Evolutionary conservation across 805 yeast species (phyloP).

Genomic region (Ogataea methanolica): DNA sequence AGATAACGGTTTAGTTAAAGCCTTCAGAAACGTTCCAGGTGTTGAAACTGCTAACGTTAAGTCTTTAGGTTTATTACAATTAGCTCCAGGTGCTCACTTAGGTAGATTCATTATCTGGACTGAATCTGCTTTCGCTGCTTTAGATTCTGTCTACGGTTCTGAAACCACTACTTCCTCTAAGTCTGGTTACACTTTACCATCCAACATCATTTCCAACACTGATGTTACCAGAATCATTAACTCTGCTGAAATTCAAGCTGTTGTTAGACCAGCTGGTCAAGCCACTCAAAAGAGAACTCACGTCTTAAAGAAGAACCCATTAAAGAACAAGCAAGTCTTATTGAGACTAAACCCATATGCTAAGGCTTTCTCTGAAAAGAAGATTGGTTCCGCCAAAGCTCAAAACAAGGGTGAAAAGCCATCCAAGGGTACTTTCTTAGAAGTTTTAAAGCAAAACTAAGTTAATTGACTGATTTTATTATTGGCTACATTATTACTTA

Average conservation of each 20-base stretch:
- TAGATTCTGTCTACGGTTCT: constrained; percentile 97
- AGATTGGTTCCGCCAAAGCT: constrained; percentile 79
- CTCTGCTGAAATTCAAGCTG: constrained; percentile 99
- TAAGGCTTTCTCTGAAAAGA: constrained; percentile 90
- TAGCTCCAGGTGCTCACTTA: constrained; percentile 99
- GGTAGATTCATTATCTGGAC: constrained; percentile 99
- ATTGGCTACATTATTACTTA: not conserved
- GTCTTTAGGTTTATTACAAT: constrained; percentile 91
- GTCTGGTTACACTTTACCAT: constrained; percentile 88
- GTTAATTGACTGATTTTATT: not conserved
- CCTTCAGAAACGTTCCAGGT: constrained; percentile 99
- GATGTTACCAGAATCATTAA: constrained; percentile 96
- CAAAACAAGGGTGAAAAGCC: constrained; percentile 58
- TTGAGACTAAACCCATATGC: constrained; percentile 99
- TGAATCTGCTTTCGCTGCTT: constrained; percentile 93
- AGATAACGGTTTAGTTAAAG: constrained; percentile 97
- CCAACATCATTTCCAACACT: constrained; percentile 90
- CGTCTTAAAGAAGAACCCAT: constrained; percentile 98
- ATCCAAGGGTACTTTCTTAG: constrained; percentile 66
- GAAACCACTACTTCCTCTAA: constrained; percentile 79
- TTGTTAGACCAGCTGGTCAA: constrained; percentile 94
- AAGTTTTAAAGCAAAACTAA: constrained; percentile 62
- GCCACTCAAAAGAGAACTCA: constrained; percentile 88
- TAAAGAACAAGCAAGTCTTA: constrained; percentile 97
- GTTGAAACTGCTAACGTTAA: constrained; percentile 94